These are phyloP conservation scores for Cyclotella baltica DNA, from an alignment of 108 stramenopile species.

Conservation along the genomic window DNA sequence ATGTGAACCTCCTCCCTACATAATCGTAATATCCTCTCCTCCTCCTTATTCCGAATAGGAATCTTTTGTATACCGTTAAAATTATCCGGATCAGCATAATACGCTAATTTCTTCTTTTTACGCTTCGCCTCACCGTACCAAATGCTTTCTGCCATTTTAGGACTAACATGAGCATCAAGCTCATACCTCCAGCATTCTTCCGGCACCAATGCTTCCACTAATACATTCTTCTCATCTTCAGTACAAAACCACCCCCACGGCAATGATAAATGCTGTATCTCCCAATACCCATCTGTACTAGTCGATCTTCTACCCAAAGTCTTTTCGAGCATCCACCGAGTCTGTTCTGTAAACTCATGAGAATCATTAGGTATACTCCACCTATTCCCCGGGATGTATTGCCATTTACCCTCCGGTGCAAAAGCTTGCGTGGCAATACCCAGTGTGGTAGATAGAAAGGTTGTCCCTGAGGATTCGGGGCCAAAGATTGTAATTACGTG, in stretches of 20 bases:
- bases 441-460: constrained; percentile 34
- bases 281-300: constrained; percentile 25
- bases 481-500: constrained; percentile 49
- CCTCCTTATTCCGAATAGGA: neutral
- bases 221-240: constrained; percentile 4
- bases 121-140: constrained; percentile 7
- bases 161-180: constrained; percentile 9
- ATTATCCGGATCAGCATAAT: constrained; percentile 11
- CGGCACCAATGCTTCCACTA: constrained; percentile 20
- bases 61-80: constrained; percentile 1
- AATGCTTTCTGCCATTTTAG: neutral
- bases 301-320: constrained; percentile 7
- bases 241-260: constrained; percentile 29
- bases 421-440: constrained; percentile 34
- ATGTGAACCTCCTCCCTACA: constrained; percentile 33
- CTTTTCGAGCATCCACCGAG: constrained; percentile 9
- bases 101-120: neutral
- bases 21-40: neutral
- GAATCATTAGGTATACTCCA: neutral
- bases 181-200: constrained; percentile 32
- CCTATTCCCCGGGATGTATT: neutral
- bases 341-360: neutral
- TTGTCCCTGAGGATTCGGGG: constrained; percentile 48
- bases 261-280: constrained; percentile 30
- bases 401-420: constrained; percentile 16